These are phyloP conservation scores for Xylaria sp. DNA, from an alignment of 2,329 filamentous ascomycete species.

Conservation along the genomic window DNA sequence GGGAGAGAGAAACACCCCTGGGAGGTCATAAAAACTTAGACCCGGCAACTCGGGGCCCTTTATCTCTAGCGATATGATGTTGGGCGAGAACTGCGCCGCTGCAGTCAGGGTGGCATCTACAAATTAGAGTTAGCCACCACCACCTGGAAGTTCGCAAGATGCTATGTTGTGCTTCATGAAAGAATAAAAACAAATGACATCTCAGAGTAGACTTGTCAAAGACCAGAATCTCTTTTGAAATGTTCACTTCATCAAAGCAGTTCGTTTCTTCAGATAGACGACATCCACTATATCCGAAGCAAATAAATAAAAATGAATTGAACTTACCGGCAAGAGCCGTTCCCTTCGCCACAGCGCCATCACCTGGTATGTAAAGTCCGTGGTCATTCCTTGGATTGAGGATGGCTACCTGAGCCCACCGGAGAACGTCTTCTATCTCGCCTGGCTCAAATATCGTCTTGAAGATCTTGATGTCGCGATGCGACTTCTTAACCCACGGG, in stretches of 20 bases:
- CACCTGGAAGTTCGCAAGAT: background rate
- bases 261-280: no score
- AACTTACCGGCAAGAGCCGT: constrained; percentile 48
- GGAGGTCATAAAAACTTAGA: constrained; percentile 85
- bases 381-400: constrained; percentile 72
- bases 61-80: constrained; percentile 81
- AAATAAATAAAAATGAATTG: constrained; percentile 18
- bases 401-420: constrained; percentile 80
- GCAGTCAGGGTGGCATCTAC: constrained; percentile 50
- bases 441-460: constrained; percentile 69
- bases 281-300: background rate
- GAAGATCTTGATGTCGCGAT: constrained; percentile 66
- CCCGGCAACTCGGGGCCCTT: constrained; percentile 76
- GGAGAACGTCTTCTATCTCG: constrained; percentile 74
- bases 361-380: constrained; percentile 64
- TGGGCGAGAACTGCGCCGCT: constrained; percentile 61
- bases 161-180: background rate
- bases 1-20: constrained; percentile 80
- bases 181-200: background rate
- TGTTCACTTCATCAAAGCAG: background rate
- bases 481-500: constrained; percentile 69
- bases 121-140: constrained; percentile 12
- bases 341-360: constrained; percentile 57
- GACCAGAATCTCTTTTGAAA: background rate
- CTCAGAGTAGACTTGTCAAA: background rate